phyloP scores from a whole-genome alignment of 1,139 yeast genomes.

The Candida glucosophila region DNA sequence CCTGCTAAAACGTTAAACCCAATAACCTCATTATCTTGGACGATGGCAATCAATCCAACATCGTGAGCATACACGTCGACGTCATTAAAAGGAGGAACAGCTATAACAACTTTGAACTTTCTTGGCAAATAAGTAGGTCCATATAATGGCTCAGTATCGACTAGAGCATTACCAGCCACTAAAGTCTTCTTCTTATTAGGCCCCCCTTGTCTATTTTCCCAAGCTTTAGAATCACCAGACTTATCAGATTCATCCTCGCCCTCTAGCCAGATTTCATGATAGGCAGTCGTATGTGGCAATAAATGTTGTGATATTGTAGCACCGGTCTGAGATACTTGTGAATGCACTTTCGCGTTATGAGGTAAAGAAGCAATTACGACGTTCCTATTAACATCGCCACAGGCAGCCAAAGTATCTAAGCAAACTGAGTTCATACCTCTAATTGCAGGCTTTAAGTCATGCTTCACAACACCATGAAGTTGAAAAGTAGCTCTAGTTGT shows the following conservation, averaged over 20 bases:
- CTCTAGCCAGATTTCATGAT: constrained; percentile 94
- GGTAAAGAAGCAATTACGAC: constrained; percentile 91
- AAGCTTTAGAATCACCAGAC: constrained; percentile 58
- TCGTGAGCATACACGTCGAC: constrained; percentile 96
- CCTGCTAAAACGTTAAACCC: constrained; percentile 92
- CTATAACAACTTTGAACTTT: constrained; percentile 89
- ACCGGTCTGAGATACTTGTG: constrained; percentile 61
- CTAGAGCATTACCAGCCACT: constrained; percentile 82
- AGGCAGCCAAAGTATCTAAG: constrained; percentile 93
- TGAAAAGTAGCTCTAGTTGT: constrained; percentile 98
- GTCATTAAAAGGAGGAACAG: constrained; percentile 95
- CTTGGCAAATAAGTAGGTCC: constrained; percentile 88
- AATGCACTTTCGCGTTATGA: constrained; percentile 71
- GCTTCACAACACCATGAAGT: constrained; percentile 90
- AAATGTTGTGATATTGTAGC: constrained; percentile 67
- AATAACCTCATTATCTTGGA: constrained; percentile 51
- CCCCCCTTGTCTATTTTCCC: constrained; percentile 68
- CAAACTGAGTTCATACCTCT: constrained; percentile 88
- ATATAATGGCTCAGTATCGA: constrained; percentile 80
- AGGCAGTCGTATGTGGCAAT: constrained; percentile 88
- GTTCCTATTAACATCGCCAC: constrained; percentile 97
- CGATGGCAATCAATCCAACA: constrained; percentile 85
- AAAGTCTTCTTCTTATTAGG: constrained; percentile 73
- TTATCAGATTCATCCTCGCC: constrained; percentile 74
- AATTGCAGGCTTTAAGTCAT: constrained; percentile 80